Conservation (phyloP, 1,284 basidiomycete genomes). For the Malassezia equina region DNA sequence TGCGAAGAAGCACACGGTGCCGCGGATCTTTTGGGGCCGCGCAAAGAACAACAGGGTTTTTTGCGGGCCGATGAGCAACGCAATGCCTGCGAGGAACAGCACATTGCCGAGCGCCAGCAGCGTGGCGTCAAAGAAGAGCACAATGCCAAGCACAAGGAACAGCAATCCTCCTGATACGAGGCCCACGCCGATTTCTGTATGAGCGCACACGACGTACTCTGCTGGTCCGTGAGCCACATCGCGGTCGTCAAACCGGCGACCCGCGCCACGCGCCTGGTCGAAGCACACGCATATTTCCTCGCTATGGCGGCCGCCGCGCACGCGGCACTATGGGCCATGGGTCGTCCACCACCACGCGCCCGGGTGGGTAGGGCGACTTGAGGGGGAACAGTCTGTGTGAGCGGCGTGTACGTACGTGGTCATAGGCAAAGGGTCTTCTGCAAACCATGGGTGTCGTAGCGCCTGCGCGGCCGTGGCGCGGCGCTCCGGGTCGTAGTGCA, state of each 20-base stretch:
- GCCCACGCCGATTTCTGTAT: slow-evolving; percentile 57
- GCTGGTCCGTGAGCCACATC: slow-evolving; percentile 49
- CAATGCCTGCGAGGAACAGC: slow-evolving; percentile 44
- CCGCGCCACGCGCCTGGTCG: neutral
- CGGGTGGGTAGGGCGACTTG: slow-evolving; percentile 10
- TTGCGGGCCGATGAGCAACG: slow-evolving; percentile 46
- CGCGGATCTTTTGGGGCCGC: slow-evolving; percentile 84
- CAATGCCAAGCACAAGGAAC: slow-evolving; percentile 89
- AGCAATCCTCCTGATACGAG: slow-evolving; percentile 91
- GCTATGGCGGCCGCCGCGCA: neutral
- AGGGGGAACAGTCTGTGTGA: slow-evolving; percentile 5
- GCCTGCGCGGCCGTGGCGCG: slow-evolving; percentile 73
- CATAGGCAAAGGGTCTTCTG: slow-evolving; percentile 29
- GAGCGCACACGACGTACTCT: slow-evolving; percentile 29
- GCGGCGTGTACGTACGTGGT: slow-evolving; percentile 1
- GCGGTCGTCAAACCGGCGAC: neutral
- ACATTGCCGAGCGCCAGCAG: slow-evolving; percentile 84
- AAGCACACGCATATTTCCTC: slow-evolving; percentile 15
- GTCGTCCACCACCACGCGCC: slow-evolving; percentile 3
- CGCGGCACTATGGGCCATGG: slow-evolving; percentile 3
- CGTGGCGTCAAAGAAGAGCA: slow-evolving; percentile 96
- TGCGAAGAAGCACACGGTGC: slow-evolving; percentile 53
- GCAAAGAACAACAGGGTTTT: slow-evolving; percentile 99
- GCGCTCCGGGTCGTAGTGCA: slow-evolving; percentile 72
- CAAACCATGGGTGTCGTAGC: slow-evolving; percentile 60